These are phyloP conservation scores for Nidularia pulvinata DNA, from an alignment of 768 basidiomycete species.

Conservation along the genomic window DNA sequence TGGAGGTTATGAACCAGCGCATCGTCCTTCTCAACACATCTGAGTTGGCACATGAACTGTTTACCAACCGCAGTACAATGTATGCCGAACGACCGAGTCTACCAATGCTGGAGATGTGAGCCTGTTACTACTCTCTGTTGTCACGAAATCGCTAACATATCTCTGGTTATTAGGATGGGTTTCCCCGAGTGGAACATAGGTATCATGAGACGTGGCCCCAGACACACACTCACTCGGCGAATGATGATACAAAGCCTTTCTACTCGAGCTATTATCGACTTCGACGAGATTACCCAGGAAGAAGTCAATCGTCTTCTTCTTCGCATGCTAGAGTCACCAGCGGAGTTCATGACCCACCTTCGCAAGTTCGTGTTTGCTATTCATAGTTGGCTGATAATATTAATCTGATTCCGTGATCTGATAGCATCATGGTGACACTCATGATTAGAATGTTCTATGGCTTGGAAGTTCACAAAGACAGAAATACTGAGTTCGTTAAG, in stretches of 20 bases:
- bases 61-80: neutral
- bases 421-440: neutral
- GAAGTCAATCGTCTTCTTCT: neutral
- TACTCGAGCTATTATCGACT: neutral
- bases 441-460: neutral
- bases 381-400: neutral
- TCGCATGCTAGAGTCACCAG: neutral
- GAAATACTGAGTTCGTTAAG: neutral
- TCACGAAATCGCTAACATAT: too few species aligned
- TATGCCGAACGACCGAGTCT: neutral
- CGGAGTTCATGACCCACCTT: neutral
- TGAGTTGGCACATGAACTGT: neutral
- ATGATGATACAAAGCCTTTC: neutral
- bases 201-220: neutral
- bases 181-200: neutral
- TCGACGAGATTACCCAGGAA: neutral
- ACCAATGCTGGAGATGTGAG: neutral
- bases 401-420: neutral
- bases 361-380: neutral
- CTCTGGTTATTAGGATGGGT: neutral
- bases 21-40: constrained; percentile 1
- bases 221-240: neutral
- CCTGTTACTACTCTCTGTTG: neutral
- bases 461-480: neutral
- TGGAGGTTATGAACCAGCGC: neutral